These are phyloP conservation scores for Penicillium janthinellum DNA, from an alignment of 2,329 filamentous ascomycete genomes.

Conservation along the genomic window DNA sequence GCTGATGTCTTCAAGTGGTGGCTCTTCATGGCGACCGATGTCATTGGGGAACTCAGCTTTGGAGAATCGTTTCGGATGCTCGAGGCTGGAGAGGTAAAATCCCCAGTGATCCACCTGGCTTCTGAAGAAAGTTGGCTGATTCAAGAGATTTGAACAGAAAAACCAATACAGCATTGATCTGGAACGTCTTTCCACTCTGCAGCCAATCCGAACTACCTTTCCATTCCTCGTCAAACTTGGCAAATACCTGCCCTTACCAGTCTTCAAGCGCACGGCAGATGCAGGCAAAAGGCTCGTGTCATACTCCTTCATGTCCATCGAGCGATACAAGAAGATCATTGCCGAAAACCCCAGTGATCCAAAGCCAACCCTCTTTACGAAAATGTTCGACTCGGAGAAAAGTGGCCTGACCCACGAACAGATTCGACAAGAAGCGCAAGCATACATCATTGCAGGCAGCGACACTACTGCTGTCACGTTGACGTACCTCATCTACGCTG, in stretches of 20 bases:
- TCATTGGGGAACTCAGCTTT: slow-evolving; percentile 58
- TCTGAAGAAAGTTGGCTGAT: neutral
- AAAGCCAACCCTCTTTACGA: slow-evolving; percentile 33
- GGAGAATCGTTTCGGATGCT: slow-evolving; percentile 59
- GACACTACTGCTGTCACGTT: slow-evolving; percentile 56
- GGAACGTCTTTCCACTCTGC: slow-evolving; percentile 21
- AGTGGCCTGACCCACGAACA: slow-evolving; percentile 36
- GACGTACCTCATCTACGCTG: slow-evolving; percentile 45
- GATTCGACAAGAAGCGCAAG: slow-evolving; percentile 44
- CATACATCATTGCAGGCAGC: slow-evolving; percentile 54
- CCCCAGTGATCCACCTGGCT: too few species aligned
- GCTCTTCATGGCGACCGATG: slow-evolving; percentile 57
- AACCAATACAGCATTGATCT: slow-evolving; percentile 48
- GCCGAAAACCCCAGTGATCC: slow-evolving; percentile 15
- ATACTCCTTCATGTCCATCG: slow-evolving; percentile 30
- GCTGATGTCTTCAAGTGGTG: slow-evolving; percentile 58
- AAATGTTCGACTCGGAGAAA: slow-evolving; percentile 27
- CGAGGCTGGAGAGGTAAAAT: slow-evolving; percentile 50
- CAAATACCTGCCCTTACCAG: slow-evolving; percentile 25
- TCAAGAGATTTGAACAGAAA: slow-evolving; percentile 31
- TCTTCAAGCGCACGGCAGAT: slow-evolving; percentile 24
- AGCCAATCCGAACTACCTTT: slow-evolving; percentile 28
- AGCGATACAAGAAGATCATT: slow-evolving; percentile 27
- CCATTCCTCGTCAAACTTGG: slow-evolving; percentile 27
- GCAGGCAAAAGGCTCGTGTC: slow-evolving; percentile 21